Base-by-base conservation (phyloP, 2,329 filamentous ascomycete genomes). In the Curvularia sp. region DNA sequence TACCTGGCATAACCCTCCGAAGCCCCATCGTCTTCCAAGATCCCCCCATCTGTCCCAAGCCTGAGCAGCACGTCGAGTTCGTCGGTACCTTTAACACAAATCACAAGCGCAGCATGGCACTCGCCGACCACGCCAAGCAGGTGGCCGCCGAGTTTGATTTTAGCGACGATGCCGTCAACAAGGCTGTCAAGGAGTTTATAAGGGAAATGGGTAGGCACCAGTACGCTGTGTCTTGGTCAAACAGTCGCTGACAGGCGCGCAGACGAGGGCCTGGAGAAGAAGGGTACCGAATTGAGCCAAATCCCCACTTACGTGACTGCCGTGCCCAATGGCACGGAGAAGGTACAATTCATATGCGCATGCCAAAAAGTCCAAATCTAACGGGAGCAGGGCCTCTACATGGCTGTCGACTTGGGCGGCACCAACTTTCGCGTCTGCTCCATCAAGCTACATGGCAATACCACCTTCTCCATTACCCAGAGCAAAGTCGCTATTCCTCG, bases 361-460 rank as follows among this genome's bases (percentile, higher is more conserved):
- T 23, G 15, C 6, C 3, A 27, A 5, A 12, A 18, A 10, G 25
- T 18, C n/a, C 1, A 21, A 9, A 2, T 42, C 49, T 57, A 54
- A 57, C 25, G 7, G 34, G 34, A 28, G 13, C 69, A 96, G 92
- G 95, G 95, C 47, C 83, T 97, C 38, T 99, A 97, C 80, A 88
- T 99, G 74, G 94, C 95, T 38, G 93, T 99, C 65, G 95, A 99
- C 74, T 86, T 99, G n/a, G 95, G 95, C 62, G 95, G 95, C 70
- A 99, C 95, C 65, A 99, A 99, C 81, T 97, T 98, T 80, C 90
- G 95, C 69, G 95, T 99, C 72, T 99, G 95, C 82, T 97, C 94
- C 42, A 90, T 99, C 72, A 86, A 91, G 69, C 84, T 99, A 60
- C 93, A 97, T 75, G 95, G 95, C 73, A 92, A 98, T 80, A 93